Conservation (phyloP, 2,329 filamentous ascomycete species). For the Fusarium armeniacum region DNA sequence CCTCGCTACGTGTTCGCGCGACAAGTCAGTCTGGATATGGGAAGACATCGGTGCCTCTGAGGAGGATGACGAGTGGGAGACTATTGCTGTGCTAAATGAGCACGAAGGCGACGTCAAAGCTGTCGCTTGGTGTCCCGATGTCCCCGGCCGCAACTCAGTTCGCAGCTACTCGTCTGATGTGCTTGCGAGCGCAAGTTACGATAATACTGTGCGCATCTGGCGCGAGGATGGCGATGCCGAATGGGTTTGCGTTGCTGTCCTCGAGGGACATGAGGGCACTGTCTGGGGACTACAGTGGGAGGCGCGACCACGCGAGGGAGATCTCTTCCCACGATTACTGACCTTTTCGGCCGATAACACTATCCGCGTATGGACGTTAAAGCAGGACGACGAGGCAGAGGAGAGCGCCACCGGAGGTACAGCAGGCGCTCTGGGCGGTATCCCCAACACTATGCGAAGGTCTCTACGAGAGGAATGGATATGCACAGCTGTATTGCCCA, state of each 20-base stretch:
- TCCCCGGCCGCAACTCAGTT: slow-evolving; percentile 61
- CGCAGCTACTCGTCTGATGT: slow-evolving; percentile 74
- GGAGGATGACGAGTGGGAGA: slow-evolving; percentile 96
- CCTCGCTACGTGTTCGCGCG: slow-evolving; percentile 89
- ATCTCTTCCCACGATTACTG: slow-evolving; percentile 73
- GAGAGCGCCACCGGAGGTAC: slow-evolving; percentile 50
- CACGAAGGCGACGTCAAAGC: slow-evolving; percentile 96
- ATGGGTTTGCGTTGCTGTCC: slow-evolving; percentile 88
- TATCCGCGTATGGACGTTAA: slow-evolving; percentile 82
- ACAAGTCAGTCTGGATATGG: slow-evolving; percentile 99
- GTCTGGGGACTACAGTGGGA: slow-evolving; percentile 91
- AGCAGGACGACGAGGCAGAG: slow-evolving; percentile 62
- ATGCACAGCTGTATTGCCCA: slow-evolving; percentile 81
- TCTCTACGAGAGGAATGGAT: slow-evolving; percentile 86
- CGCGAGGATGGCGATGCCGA: slow-evolving; percentile 89
- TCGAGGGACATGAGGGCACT: slow-evolving; percentile 85
- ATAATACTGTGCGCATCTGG: slow-evolving; percentile 91
- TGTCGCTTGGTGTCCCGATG: slow-evolving; percentile 89
- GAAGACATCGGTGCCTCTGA: slow-evolving; percentile 83
- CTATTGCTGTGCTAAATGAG: slow-evolving; percentile 92
- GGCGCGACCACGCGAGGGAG: slow-evolving; percentile 57
- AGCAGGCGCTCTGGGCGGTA: slow-evolving; percentile 66
- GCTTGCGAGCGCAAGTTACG: slow-evolving; percentile 92
- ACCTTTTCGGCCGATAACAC: slow-evolving; percentile 89
- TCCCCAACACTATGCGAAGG: slow-evolving; percentile 91